phyloP scores from a whole-genome alignment of 495 filamentous ascomycete genomes.

The Penicillium odoratum region DNA sequence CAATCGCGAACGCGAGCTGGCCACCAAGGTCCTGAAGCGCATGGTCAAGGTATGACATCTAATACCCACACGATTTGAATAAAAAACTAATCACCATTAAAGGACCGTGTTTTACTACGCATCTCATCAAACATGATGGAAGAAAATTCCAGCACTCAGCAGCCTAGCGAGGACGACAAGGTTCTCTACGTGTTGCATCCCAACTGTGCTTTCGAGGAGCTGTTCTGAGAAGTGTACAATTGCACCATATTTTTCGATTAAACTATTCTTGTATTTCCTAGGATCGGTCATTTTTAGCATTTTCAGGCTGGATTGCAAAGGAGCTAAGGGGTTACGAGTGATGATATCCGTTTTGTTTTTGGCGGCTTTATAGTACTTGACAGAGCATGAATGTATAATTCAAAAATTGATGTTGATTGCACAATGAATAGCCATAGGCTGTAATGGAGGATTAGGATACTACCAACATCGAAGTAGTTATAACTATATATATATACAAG shows the following conservation, averaged over 20 bases:
- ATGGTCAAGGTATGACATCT: conserved; percentile 82
- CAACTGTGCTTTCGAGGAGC: conserved; percentile 82
- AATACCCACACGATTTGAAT: not conserved
- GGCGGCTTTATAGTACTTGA: conserved; percentile 14
- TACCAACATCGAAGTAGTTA: too few species aligned
- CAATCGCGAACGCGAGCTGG: conserved; percentile 69
- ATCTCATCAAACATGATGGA: conserved; percentile 75
- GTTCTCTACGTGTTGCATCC: conserved; percentile 91
- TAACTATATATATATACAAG: too few species aligned
- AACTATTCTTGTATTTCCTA: conserved; percentile 14
- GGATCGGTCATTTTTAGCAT: conserved; percentile 25
- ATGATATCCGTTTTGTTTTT: conserved; percentile 33
- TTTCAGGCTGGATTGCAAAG: conserved; percentile 27
- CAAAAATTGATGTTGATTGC: not conserved
- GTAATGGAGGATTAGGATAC: too few species aligned
- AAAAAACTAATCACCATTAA: conserved; percentile 16
- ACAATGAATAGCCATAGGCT: not conserved
- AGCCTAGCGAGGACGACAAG: conserved; percentile 44
- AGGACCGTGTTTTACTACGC: conserved; percentile 93
- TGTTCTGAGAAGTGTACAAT: conserved; percentile 25
- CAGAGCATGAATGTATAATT: conserved; percentile 22
- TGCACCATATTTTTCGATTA: conserved; percentile 7
- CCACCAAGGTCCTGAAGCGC: conserved; percentile 87
- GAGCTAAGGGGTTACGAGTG: conserved; percentile 34
- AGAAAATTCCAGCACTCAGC: conserved; percentile 50